Conservation (phyloP, 2,329 filamentous ascomycete species). For the Fonsecaea nubica region DNA sequence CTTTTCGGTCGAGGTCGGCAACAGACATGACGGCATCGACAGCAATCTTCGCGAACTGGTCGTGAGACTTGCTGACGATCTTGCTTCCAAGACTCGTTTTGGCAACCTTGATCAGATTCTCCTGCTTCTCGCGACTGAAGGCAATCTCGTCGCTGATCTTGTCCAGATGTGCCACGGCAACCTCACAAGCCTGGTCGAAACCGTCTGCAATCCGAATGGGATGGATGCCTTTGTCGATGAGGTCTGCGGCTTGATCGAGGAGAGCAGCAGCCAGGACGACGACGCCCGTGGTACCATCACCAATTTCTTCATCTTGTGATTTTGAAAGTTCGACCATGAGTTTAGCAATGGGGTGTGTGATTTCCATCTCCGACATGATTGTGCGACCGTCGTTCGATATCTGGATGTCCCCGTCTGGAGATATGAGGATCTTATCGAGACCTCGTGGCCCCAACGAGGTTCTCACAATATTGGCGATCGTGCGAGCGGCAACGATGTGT, state of each 20-base stretch:
- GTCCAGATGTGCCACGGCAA: constrained; percentile 90
- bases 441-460: constrained; percentile 94
- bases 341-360: constrained; percentile 97
- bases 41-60: constrained; percentile 96
- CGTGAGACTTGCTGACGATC: constrained; percentile 98
- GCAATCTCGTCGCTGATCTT: constrained; percentile 89
- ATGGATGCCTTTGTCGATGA: constrained; percentile 99
- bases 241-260: constrained; percentile 92
- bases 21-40: constrained; percentile 97
- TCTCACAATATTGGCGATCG: constrained; percentile 96
- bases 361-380: constrained; percentile 96
- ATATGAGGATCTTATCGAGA: constrained; percentile 98
- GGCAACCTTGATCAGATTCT: constrained; percentile 91
- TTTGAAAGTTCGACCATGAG: constrained; percentile 95
- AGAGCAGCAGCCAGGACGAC: constrained; percentile 94
- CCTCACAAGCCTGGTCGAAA: constrained; percentile 96
- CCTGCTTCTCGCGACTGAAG: constrained; percentile 78
- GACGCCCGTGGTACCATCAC: constrained; percentile 96
- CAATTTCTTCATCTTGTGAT: constrained; percentile 98
- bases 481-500: constrained; percentile 95
- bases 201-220: constrained; percentile 98
- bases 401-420: constrained; percentile 97
- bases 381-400: constrained; percentile 99
- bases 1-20: constrained; percentile 91
- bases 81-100: constrained; percentile 97